A percentile compares a stretch with the other conserved stretches of the same genome.
Evolutionary conservation across 78 protist species (phyloP).

Genomic region (Tieghemostelium lacteum): DNA sequence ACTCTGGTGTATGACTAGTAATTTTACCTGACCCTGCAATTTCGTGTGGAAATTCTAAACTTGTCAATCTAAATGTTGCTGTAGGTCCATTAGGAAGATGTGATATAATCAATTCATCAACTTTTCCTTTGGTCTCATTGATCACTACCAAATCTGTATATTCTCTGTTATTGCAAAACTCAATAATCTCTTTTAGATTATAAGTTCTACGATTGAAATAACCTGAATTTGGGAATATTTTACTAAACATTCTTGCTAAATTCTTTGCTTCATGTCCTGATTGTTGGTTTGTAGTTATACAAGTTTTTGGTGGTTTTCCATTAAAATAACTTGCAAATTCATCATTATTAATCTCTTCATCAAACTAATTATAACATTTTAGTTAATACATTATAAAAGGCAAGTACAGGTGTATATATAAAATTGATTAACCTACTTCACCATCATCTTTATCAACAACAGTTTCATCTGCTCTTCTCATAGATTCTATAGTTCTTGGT

Average conservation of each 20-base stretch:
- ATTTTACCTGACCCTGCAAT: constrained; percentile 76
- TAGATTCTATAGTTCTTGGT: constrained; percentile 91
- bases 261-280: constrained; percentile 16
- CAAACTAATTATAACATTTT: neutral
- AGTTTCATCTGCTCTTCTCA: constrained; percentile 90
- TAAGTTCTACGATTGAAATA: constrained; percentile 77
- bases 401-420: neutral
- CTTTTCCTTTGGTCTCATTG: constrained; percentile 83
- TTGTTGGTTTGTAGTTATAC: constrained; percentile 73
- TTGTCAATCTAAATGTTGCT: constrained; percentile 91
- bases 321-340: constrained; percentile 83
- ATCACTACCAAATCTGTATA: constrained; percentile 96
- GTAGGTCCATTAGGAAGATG: constrained; percentile 99
- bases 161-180: constrained; percentile 84
- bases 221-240: constrained; percentile 87
- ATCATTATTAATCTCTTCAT: constrained; percentile 82
- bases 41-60: constrained; percentile 54
- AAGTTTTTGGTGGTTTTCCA: constrained; percentile 66
- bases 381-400: neutral
- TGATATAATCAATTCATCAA: constrained; percentile 81
- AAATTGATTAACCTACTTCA: constrained; percentile 73
- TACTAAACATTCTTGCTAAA: constrained; percentile 32
- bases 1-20: constrained; percentile 84
- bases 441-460: constrained; percentile 82
- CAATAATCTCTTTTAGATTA: constrained; percentile 86